Base-by-base conservation (phyloP, 2,329 filamentous ascomycete species). In the Phyllosticta citriasiana region DNA sequence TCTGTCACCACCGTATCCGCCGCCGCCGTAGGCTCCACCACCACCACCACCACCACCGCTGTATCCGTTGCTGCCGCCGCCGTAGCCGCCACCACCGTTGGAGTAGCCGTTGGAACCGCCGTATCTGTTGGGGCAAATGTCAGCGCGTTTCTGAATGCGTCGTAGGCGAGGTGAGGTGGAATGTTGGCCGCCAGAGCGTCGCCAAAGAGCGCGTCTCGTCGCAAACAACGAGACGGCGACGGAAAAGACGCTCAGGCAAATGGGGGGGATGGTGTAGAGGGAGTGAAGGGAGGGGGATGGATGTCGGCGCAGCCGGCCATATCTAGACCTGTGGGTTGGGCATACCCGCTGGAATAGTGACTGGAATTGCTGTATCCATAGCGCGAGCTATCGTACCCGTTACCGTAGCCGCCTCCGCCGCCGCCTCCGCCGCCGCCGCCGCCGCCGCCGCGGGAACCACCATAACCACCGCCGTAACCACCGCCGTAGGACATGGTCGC, bases 1-100 rank as follows among this genome's bases (percentile, higher is more conserved):
- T 70, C 89, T 87, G 78, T 99, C 94, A 75, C 93, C 92, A 67
- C 83, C 87, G 66, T 83, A 85, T 61, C 82, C 77, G 62, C 75
- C 75, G 57, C 73, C 74, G 50, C 76, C 73, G 57, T 77, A 75
- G 63, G 74, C 69, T 14, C 69, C 68, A 14, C 68, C 66, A 52
- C 64, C 65, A 51, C 65, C 67, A 30, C 68, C 67, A 50, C 72
- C 71, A 25, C 66, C 65, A 22, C 65, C 64, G 54, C 66, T 63
- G 26, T 68, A 70, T 33, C 70, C 69, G 26, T 70, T 68, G 62
- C 69, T 70, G 59, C 64, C 64, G 30, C 57, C 30, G 27, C 53
- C 35, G 24, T 55, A 50, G 30, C 40, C 40, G 2, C 70, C 68
- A 57, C 64, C 64, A 9, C 54, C 54, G 54, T 55, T 30, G 33